Conservation (phyloP, 208 protist genomes). For the Tritrichomonas musculus region DNA sequence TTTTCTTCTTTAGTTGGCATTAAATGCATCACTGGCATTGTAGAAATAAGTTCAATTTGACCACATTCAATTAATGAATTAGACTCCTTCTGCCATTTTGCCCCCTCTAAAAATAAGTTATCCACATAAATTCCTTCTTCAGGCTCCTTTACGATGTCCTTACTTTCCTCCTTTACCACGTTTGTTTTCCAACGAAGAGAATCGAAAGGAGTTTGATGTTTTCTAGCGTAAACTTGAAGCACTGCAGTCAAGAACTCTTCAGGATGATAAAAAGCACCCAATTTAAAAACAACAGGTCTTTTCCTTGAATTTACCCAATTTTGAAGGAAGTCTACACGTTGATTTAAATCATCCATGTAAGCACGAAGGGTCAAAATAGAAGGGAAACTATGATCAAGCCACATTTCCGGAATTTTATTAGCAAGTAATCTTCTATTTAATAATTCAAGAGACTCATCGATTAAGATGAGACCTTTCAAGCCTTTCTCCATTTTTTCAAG, state of each 20-base stretch:
- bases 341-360: slow-evolving; percentile 86
- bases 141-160: slow-evolving; percentile 58
- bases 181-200: slow-evolving; percentile 32
- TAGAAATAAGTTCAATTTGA: slow-evolving; percentile 83
- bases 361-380: slow-evolving; percentile 74
- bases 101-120: slow-evolving; percentile 86
- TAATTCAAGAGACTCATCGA: slow-evolving; percentile 60
- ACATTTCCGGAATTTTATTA: slow-evolving; percentile 75
- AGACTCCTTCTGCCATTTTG: slow-evolving; percentile 72
- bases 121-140: slow-evolving; percentile 84
- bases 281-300: slow-evolving; percentile 59
- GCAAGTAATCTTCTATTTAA: slow-evolving; percentile 55
- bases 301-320: slow-evolving; percentile 62
- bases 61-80: slow-evolving; percentile 79
- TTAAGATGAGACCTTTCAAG: slow-evolving; percentile 66
- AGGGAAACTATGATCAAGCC: slow-evolving; percentile 86
- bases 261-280: slow-evolving; percentile 88
- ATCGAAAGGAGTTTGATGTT: slow-evolving; percentile 88
- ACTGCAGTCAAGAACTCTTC: slow-evolving; percentile 96
- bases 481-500: slow-evolving; percentile 86
- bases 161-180: slow-evolving; percentile 56
- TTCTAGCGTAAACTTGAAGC: slow-evolving; percentile 90
- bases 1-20: slow-evolving; percentile 67
- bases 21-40: slow-evolving; percentile 94
- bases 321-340: slow-evolving; percentile 78